These are phyloP conservation scores for Plasmodium knowlesi DNA, from an alignment of 169 alveolate species.

Conservation along the genomic window DNA sequence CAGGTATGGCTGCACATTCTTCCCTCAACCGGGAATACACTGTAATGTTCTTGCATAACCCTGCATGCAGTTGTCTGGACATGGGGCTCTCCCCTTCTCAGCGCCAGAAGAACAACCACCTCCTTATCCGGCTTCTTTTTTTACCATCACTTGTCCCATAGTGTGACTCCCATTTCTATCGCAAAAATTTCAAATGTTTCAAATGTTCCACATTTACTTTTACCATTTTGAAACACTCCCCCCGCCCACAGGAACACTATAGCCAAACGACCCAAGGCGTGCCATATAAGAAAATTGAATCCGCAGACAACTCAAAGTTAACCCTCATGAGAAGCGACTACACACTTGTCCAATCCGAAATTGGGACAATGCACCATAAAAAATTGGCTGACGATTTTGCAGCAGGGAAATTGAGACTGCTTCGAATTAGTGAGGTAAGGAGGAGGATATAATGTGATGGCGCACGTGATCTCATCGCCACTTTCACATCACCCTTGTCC, in stretches of 20 bases:
- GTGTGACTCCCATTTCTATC: background rate
- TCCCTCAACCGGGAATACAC: background rate
- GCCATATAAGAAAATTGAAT: conserved; percentile 41
- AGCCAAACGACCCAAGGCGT: conserved; percentile 16
- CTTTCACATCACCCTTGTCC: background rate
- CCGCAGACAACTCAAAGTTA: background rate
- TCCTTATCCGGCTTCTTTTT: background rate
- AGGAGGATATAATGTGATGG: background rate
- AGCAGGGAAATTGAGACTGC: background rate
- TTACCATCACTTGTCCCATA: background rate
- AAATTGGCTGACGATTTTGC: conserved; percentile 7
- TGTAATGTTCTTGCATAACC: background rate
- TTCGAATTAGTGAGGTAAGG: conserved; percentile 34
- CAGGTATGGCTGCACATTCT: background rate
- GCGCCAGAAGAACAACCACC: background rate
- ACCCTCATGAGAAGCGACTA: conserved; percentile 15
- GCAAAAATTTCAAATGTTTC: no score
- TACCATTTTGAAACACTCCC: background rate
- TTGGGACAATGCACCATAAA: background rate
- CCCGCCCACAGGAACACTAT: conserved; percentile 3
- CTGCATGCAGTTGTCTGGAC: background rate
- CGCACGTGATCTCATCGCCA: background rate
- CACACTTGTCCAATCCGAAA: conserved; percentile 38
- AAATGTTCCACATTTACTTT: background rate
- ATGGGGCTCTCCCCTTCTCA: background rate